Evolutionary conservation across 2,329 filamentous ascomycete genomes (phyloP), one percentile per base, ranked within the genome.

Genomic region (Raffaelea ambrosiae): DNA sequence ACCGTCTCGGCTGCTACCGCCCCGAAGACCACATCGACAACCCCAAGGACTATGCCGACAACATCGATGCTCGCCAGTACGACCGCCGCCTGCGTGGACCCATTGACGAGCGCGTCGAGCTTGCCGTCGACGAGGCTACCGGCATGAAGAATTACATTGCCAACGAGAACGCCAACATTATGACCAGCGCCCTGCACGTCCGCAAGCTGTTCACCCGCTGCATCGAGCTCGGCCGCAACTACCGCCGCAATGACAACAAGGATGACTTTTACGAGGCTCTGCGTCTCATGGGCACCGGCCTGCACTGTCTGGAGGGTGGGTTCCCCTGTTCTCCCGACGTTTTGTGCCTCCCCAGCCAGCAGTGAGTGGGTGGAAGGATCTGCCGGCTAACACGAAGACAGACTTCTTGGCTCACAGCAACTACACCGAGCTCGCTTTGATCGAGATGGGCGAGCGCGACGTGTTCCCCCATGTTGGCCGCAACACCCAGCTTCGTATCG

Each of bases 141-240:
- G 86, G 85, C 57, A 73, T 95, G 68, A 97, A 97, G 71, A 93
- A 90, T 64, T 96, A 96, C 67, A 96, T 96, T 64, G 88, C 90
- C 36, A 89, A 89, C 53, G 90, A 96, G 63, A 70, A 79, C 44
- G 68, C 76, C 49, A 78, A 79, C 41, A 93, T 94, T 62, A 86
- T 86, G 67, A 95, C 86, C 40, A 95, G 88, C 43, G 85, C 89
- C 49, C 72, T 74, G 43, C 81, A 94, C 59, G 79, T 95, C 51
- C 79, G 86, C 46, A 74, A 77, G 53, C 79, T 94, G 2, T 87
- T 95, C 54, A 67, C 73, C 41, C 73, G 76, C 52, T 88, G 79
- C 58, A 88, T 95, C 57, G 75, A 91, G 57, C 79, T 93, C n/a
- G 90, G 81, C 40, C 84, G 88, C 51, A 75, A 74, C 42, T 95